Percentiles rank a stretch among this genome's conserved stretches.
Evolutionary conservation across 352 stramenopile genomes (phyloP).

Genomic region (Globisporangium megalacanthum): DNA sequence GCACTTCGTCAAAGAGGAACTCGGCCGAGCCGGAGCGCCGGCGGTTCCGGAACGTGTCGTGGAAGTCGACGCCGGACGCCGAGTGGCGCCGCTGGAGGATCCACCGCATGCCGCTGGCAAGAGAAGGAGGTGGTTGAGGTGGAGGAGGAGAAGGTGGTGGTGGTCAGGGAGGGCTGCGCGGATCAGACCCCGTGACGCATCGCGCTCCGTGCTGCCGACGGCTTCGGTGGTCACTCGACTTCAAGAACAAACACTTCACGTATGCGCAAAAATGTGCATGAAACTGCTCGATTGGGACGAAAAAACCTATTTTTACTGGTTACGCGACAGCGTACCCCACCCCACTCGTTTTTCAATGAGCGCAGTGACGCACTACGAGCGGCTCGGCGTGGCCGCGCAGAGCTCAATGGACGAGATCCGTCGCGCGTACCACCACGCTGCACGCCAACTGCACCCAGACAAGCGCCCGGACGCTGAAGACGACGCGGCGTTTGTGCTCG

Average conservation of each 20-base stretch:
- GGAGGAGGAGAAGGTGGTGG: not conserved
- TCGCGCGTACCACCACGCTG: constrained; percentile 63
- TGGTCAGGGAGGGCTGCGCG: not conserved
- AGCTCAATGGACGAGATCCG: constrained; percentile 61
- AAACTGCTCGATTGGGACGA: no score
- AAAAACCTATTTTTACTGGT: no score
- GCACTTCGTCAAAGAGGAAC: constrained; percentile 37
- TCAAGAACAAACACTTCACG: no score
- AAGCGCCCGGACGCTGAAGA: constrained; percentile 22
- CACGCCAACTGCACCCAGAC: constrained; percentile 56
- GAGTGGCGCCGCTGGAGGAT: constrained; percentile 6
- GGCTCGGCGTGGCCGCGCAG: constrained; percentile 32
- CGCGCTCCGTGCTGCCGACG: no score
- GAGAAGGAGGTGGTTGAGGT: not conserved
- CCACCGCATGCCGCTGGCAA: not conserved
- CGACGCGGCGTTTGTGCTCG: constrained; percentile 38
- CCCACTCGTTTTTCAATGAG: not conserved
- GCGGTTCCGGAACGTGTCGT: constrained; percentile 32
- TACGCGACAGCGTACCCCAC: no score
- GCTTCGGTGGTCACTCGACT: no score
- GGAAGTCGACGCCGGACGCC: constrained; percentile 21
- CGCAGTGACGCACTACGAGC: constrained; percentile 40
- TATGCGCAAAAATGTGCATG: no score
- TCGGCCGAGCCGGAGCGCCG: constrained; percentile 41
- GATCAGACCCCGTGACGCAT: no score